phyloP scores from a whole-genome alignment of 371 early-diverging fungal species.

The Batkoa obscura region DNA sequence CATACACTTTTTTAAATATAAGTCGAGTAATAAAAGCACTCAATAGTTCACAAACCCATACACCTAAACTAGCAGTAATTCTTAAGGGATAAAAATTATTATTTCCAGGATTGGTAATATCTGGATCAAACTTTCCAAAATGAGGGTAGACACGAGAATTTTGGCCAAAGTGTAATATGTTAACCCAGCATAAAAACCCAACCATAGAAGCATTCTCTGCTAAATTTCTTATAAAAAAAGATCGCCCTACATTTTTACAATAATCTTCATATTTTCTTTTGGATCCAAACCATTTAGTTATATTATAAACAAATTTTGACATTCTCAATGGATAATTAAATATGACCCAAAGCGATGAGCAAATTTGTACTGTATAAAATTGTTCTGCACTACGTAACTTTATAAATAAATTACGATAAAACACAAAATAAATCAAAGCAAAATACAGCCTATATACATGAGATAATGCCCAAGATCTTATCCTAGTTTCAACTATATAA shows the following conservation, averaged over 20 bases:
- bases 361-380: slow-evolving; percentile 37
- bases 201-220: slow-evolving; percentile 65
- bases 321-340: slow-evolving; percentile 50
- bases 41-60: slow-evolving; percentile 43
- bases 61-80: slow-evolving; percentile 27
- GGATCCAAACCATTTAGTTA: slow-evolving; percentile 25
- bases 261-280: slow-evolving; percentile 38
- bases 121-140: slow-evolving; percentile 16
- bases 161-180: slow-evolving; percentile 45
- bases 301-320: slow-evolving; percentile 27
- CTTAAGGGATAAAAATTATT: slow-evolving; percentile 29
- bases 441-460: slow-evolving; percentile 49
- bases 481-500: slow-evolving; percentile 35
- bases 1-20: slow-evolving; percentile 23
- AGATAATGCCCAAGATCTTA: slow-evolving; percentile 42
- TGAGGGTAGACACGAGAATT: slow-evolving; percentile 42
- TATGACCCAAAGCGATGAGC: slow-evolving; percentile 49
- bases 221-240: slow-evolving; percentile 44
- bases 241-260: slow-evolving; percentile 36
- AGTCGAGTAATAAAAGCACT: slow-evolving; percentile 32
- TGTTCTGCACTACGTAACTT: slow-evolving; percentile 41
- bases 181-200: slow-evolving; percentile 45
- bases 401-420: slow-evolving; percentile 55
- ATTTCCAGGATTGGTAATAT: slow-evolving; percentile 6
- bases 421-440: slow-evolving; percentile 56